Percentiles rank a stretch among this genome's conserved stretches.
Conservation (phyloP, 768 basidiomycete species). For the Mrakia gelida region DNA sequence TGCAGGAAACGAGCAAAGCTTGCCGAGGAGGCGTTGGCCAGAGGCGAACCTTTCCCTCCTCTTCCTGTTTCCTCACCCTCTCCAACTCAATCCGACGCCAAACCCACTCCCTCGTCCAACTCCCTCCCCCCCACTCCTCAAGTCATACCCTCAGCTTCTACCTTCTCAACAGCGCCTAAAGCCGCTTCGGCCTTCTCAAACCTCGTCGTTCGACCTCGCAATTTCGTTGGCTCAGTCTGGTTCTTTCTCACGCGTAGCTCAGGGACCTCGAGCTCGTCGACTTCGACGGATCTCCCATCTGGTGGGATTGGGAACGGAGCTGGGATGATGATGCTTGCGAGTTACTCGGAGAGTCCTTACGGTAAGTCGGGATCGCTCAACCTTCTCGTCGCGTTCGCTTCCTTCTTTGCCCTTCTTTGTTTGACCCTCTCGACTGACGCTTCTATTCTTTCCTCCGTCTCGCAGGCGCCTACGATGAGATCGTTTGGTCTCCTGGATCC, state of each 20-base stretch:
- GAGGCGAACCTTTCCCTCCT: neutral
- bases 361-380: neutral
- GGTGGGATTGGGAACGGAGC: neutral
- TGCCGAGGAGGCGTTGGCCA: neutral
- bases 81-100: neutral
- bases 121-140: too few relatives aligned
- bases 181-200: neutral
- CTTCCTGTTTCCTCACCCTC: neutral
- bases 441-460: neutral
- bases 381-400: neutral
- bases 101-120: too few relatives aligned
- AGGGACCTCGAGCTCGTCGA: neutral
- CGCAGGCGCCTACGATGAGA: neutral
- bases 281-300: neutral
- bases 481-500: neutral
- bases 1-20: neutral
- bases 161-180: neutral
- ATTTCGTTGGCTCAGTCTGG: neutral
- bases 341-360: constrained; percentile 2
- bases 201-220: neutral
- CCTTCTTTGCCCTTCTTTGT: neutral
- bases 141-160: neutral
- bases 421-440: neutral
- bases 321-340: neutral
- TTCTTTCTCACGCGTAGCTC: neutral